Evolutionary conservation across 202 grass and related monocot genomes (phyloP), one percentile per base, ranked within the genome.

Genomic region (Dendrocalamus latiflorus): DNA sequence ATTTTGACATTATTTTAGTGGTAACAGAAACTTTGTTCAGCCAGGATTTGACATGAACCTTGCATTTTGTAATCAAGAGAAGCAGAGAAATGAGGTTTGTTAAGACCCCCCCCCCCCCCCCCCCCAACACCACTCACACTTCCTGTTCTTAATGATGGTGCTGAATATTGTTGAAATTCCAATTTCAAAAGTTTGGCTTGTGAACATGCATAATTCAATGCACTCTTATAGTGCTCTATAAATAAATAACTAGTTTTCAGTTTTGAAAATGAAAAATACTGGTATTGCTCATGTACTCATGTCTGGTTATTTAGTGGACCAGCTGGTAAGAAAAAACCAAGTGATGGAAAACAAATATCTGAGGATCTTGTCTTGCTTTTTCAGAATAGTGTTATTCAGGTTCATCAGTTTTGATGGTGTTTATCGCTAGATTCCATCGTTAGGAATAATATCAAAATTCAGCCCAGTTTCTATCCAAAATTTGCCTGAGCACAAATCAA

Each of bases 21-120:
- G 62, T 85, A 28, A 26, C 93, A 99, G 96, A 77, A 99, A 89
- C 76, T 89, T 89, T 84, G 79, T 99, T 86, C 97, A 94, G 67
- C 89, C 91, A 89, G 97, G 89, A 79, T 96, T 96, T 70, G 97
- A 96, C n/a, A n/a, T n/a, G n/a, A n/a, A n/a, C n/a, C n/a, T n/a
- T n/a, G n/a, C n/a, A n/a, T n/a, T n/a, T n/a, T 99, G 93, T 76
- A 96, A 93, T 78, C 84, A 96, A 76, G 97, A 99, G 81, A 99
- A 94, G 88, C 92, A 96, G 43, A 96, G 89, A 81, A 92, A 73
- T 70, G 93, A 94, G 97, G 97, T 94, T 78, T 86, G 91, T 71
- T 59, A 30, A 50, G 54, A 75, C 41, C n/a, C 18, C 21, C 33
- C 13, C n/a, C n/a, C n/a, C n/a, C n/a, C n/a, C n/a, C n/a, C n/a